Conservation (phyloP, 2,329 filamentous ascomycete genomes). For the Arthroderma sp. region DNA sequence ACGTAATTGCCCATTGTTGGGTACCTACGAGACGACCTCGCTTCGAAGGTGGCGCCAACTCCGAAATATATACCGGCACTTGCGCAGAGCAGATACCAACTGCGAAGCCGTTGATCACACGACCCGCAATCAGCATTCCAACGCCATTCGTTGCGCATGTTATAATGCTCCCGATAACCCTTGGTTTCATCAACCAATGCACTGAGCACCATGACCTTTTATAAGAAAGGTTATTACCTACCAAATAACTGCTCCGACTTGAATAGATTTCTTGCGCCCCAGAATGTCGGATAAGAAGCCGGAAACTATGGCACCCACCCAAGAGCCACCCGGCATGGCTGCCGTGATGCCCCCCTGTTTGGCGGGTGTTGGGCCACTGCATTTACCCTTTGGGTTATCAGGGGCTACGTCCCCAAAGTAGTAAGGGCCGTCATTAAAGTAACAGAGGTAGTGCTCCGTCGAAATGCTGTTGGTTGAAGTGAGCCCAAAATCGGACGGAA, state of each 20-base stretch:
- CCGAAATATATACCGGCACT: slow-evolving; percentile 25
- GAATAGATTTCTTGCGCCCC: slow-evolving; percentile 35
- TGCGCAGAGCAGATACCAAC: slow-evolving; percentile 26
- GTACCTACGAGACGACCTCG: slow-evolving; percentile 21
- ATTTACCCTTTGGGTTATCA: too few species aligned
- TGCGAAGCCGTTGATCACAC: slow-evolving; percentile 17
- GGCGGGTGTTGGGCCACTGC: slow-evolving; percentile 33
- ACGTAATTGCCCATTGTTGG: slow-evolving; percentile 28
- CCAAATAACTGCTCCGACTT: slow-evolving; percentile 40
- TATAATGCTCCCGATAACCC: slow-evolving; percentile 4
- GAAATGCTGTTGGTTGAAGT: slow-evolving; percentile 48
- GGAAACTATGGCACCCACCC: slow-evolving; percentile 41
- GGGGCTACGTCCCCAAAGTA: slow-evolving; percentile 16
- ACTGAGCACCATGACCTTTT: neutral
- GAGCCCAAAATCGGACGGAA: too few species aligned
- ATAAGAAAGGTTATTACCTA: slow-evolving; percentile 5
- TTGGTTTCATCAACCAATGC: neutral
- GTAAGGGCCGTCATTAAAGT: too few species aligned
- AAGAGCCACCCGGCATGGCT: slow-evolving; percentile 57
- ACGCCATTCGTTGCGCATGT: slow-evolving; percentile 32
- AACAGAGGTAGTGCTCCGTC: slow-evolving; percentile 21
- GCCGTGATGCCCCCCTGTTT: slow-evolving; percentile 49
- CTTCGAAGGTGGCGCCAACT: slow-evolving; percentile 23
- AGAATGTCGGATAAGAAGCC: slow-evolving; percentile 22
- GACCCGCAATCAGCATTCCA: slow-evolving; percentile 21